phyloP scores from a whole-genome alignment of 495 filamentous ascomycete genomes.

The Cairneyella variabilis region DNA sequence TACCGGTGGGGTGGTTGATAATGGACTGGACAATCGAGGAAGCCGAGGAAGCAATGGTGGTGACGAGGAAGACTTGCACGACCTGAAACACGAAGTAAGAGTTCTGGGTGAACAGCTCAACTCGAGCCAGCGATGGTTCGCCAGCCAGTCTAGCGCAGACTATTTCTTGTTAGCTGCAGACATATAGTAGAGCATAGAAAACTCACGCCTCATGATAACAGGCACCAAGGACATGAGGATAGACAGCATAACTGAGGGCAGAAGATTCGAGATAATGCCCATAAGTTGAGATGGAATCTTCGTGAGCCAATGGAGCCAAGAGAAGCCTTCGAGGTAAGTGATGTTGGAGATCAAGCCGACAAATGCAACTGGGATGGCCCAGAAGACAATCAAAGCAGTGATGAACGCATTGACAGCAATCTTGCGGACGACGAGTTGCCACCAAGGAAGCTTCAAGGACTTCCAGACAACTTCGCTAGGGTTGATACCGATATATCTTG shows the following conservation, averaged over 20 bases:
- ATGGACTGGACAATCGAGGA: conserved; percentile 62
- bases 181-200: conserved; percentile 27
- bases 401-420: conserved; percentile 69
- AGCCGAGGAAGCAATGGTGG: conserved; percentile 75
- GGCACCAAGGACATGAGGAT: conserved; percentile 89
- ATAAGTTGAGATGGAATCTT: conserved; percentile 66
- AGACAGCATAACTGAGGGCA: conserved; percentile 75
- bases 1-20: conserved; percentile 53
- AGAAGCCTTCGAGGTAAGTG: conserved; percentile 56
- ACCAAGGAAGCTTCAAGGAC: conserved; percentile 84
- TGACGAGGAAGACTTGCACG: conserved; percentile 88
- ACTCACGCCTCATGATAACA: conserved; percentile 61
- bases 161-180: conserved; percentile 25
- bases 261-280: conserved; percentile 80
- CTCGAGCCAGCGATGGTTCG: conserved; percentile 67
- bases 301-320: conserved; percentile 71
- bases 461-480: conserved; percentile 88
- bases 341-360: conserved; percentile 90
- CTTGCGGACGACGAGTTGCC: conserved; percentile 72
- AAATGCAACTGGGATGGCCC: conserved; percentile 86
- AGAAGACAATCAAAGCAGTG: conserved; percentile 82
- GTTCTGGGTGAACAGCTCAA: conserved; percentile 88
- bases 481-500: conserved; percentile 80
- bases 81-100: conserved; percentile 95
- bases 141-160: conserved; percentile 73